Conservation (phyloP, 345 rosid species). For the Lepidium africanum region DNA sequence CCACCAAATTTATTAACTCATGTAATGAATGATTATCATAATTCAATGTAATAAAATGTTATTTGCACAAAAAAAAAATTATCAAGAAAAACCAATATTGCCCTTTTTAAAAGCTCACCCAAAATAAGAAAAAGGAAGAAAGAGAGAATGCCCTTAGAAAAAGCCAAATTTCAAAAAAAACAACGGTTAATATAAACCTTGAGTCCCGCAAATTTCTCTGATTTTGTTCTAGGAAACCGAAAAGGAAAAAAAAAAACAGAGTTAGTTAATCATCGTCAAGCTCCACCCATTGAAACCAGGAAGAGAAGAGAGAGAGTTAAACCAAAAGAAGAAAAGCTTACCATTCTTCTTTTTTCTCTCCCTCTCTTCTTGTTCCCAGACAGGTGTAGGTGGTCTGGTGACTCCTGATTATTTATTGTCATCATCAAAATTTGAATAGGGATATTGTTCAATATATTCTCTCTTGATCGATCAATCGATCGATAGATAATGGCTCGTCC, state of each 20-base stretch:
- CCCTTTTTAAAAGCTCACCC: too few species aligned
- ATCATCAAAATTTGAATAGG: background rate
- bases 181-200: constrained; percentile 13
- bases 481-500: constrained; percentile 25
- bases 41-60: too few species aligned
- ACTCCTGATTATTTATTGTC: background rate
- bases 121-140: background rate
- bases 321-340: constrained; percentile 1
- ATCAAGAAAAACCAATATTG: too few species aligned
- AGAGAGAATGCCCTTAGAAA: constrained; percentile 7
- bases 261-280: background rate
- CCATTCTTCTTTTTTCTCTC: background rate
- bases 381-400: background rate
- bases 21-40: too few species aligned
- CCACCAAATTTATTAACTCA: too few species aligned
- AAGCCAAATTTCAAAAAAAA: background rate
- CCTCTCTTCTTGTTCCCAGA: constrained; percentile 25
- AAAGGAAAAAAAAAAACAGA: background rate
- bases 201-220: constrained; percentile 15
- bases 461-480: background rate
- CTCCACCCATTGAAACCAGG: constrained; percentile 5
- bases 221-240: background rate
- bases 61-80: too few species aligned
- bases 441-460: background rate
- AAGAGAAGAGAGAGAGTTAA: constrained; percentile 17